These are phyloP conservation scores for Exophiala phaeomuriformis DNA, from an alignment of 2,329 filamentous ascomycete species.

Conservation along the genomic window DNA sequence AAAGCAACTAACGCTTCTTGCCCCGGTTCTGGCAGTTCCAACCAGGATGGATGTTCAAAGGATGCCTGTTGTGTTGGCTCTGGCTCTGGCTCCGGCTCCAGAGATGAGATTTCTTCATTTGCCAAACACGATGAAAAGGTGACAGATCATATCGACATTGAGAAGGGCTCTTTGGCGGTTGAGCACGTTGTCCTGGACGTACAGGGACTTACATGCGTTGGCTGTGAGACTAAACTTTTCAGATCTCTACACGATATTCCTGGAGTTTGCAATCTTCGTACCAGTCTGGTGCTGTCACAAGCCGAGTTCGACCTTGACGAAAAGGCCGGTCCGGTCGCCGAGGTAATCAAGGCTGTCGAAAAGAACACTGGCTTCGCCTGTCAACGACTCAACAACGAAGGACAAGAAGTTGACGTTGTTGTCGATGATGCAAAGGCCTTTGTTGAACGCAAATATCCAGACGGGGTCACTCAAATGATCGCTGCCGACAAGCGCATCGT, in stretches of 20 bases:
- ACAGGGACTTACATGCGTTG: slow-evolving; percentile 65
- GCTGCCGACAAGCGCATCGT: too few relatives aligned
- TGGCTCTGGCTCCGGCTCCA: too few relatives aligned
- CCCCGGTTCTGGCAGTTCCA: too few relatives aligned
- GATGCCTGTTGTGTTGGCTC: too few relatives aligned
- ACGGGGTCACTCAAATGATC: too few relatives aligned
- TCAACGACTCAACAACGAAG: slow-evolving; percentile 35
- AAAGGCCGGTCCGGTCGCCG: slow-evolving; percentile 31
- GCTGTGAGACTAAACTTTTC: slow-evolving; percentile 60
- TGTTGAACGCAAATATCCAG: too few relatives aligned
- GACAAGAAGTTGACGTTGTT: too few relatives aligned
- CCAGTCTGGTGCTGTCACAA: slow-evolving; percentile 56
- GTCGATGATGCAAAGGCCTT: too few relatives aligned
- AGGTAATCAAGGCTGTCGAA: slow-evolving; percentile 42
- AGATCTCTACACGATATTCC: slow-evolving; percentile 46
- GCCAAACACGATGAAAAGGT: too few relatives aligned
- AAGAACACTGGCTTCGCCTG: slow-evolving; percentile 57
- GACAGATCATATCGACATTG: slow-evolving; percentile 22
- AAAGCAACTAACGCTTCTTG: too few relatives aligned
- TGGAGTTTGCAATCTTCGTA: slow-evolving; percentile 50
- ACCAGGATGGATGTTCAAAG: too few relatives aligned
- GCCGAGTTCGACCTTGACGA: slow-evolving; percentile 58
- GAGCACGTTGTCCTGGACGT: slow-evolving; percentile 58
- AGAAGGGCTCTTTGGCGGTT: slow-evolving; percentile 21
- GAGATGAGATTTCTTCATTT: too few relatives aligned